Evolutionary conservation across 306 rosid genomes (phyloP).

Genomic region (Alnus rubra): DNA sequence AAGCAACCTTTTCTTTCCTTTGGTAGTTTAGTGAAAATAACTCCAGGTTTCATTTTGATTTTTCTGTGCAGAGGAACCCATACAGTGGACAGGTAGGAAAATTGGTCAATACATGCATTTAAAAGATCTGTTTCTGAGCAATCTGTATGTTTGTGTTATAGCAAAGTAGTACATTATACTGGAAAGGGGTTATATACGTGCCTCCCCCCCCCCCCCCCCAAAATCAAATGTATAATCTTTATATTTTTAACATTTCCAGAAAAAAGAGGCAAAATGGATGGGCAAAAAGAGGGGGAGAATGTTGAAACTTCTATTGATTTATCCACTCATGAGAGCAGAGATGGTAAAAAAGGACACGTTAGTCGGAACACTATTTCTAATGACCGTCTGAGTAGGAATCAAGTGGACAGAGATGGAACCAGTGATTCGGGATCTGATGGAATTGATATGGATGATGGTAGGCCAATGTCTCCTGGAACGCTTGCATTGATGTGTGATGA

Average conservation of each 20-base stretch:
- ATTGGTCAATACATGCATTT: neutral
- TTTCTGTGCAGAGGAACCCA: neutral
- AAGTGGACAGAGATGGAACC: constrained; percentile 30
- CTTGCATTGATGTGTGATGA: constrained; percentile 82
- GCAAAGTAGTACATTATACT: neutral
- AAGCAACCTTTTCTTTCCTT: too few species aligned
- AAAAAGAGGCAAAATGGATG: constrained; percentile 21
- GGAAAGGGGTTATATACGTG: neutral
- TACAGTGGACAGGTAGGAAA: neutral
- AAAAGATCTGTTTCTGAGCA: neutral
- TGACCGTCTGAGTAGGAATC: constrained; percentile 33
- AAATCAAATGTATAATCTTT: constrained; percentile 10
- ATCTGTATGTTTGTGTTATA: neutral
- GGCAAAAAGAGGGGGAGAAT: constrained; percentile 26
- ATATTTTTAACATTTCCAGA: constrained; percentile 42
- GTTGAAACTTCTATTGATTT: constrained; percentile 35
- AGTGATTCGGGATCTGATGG: constrained; percentile 39
- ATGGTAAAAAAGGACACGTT: constrained; percentile 28
- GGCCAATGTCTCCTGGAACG: constrained; percentile 72
- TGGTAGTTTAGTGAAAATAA: neutral
- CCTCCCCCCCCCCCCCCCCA: neutral
- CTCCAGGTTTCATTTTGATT: constrained; percentile 4
- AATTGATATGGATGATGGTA: constrained; percentile 34
- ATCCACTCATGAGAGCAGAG: constrained; percentile 37
- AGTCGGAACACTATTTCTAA: constrained; percentile 28